phyloP scores from a whole-genome alignment of 345 rosid species.

The Streptanthus diversifolius region DNA sequence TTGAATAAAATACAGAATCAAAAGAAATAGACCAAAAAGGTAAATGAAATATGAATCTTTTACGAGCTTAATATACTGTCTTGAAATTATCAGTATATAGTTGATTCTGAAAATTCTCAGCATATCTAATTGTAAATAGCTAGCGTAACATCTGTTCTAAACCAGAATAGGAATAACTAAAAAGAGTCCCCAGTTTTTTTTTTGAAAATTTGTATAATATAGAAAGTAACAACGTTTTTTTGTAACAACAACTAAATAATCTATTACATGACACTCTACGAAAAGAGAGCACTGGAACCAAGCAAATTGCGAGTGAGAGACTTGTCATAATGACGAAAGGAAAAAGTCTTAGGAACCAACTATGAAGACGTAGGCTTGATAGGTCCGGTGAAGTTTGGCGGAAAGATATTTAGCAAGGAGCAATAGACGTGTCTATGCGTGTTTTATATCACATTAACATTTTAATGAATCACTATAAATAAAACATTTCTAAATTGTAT shows the following conservation, averaged over 20 bases:
- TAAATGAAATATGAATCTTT: background rate
- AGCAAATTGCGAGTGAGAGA: background rate
- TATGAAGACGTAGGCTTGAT: background rate
- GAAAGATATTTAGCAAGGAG: background rate
- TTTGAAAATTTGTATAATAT: background rate
- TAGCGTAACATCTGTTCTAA: background rate
- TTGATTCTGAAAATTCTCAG: background rate
- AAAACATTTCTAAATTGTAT: background rate
- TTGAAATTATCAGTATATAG: background rate
- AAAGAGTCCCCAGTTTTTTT: background rate
- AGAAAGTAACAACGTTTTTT: background rate
- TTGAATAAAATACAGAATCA: background rate
- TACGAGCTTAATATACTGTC: background rate
- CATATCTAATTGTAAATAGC: background rate
- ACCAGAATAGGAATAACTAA: background rate
- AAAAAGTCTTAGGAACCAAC: background rate
- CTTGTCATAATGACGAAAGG: background rate
- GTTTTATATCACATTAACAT: background rate
- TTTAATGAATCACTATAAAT: background rate
- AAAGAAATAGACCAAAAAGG: background rate
- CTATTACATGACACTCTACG: background rate
- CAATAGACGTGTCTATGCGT: background rate
- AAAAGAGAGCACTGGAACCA: background rate
- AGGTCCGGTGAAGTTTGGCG: background rate
- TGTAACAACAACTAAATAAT: background rate